Evolutionary conservation across 164 flowering plant species (phyloP), one percentile per base, ranked within the genome.

Genomic region (Aristolochia contorta): DNA sequence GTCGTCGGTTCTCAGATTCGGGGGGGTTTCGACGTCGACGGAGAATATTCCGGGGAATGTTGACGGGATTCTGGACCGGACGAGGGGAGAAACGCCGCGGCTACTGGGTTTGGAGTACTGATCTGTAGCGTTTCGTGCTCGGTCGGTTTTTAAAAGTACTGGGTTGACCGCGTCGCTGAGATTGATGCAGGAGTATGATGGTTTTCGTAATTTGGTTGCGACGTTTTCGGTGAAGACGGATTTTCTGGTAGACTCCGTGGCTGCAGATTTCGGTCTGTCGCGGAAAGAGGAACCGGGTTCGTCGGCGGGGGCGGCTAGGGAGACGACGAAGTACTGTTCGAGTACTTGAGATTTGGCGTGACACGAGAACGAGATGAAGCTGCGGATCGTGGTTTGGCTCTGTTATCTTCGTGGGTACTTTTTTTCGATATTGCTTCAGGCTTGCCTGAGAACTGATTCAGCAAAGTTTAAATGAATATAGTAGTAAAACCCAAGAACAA

Each of bases 11-110:
- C 57, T 67, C 18, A 75, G 59, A 56, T 77, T 78, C 1, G 76
- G 71, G 5, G 83, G 75, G 2, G 75, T 68, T 47, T 77, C n/a
- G n/a, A n/a, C 77, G 19, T 72, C 58, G 2, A 78, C 68, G 33
- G 75, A 72, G 2, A 27, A 27, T 27, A 27, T 27, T 1, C 74
- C 82, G 1, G 64, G 72, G 30, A 72, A 63, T 37, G 68, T 73
- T 24, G 75, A 56, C 53, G 81, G 67, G 1, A 66, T 61, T 15
- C 54, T 70, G n/a, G 87, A 68, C 60, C 77, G 64, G 19, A 60
- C 73, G 1, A 61, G 37, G 46, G 82, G 81, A 3, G 82, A 78
- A 12, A 75, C 67, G 1, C 75, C 82, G 56, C 77, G 66, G 41
- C 71, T 77, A 60, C n/a, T 71, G 2, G 76, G 75, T 56, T 68